Percentiles rank a stretch among this genome's conserved stretches.
Evolutionary conservation across 2,329 filamentous ascomycete genomes (phyloP).

Genomic region (Bipolaris bicolor): DNA sequence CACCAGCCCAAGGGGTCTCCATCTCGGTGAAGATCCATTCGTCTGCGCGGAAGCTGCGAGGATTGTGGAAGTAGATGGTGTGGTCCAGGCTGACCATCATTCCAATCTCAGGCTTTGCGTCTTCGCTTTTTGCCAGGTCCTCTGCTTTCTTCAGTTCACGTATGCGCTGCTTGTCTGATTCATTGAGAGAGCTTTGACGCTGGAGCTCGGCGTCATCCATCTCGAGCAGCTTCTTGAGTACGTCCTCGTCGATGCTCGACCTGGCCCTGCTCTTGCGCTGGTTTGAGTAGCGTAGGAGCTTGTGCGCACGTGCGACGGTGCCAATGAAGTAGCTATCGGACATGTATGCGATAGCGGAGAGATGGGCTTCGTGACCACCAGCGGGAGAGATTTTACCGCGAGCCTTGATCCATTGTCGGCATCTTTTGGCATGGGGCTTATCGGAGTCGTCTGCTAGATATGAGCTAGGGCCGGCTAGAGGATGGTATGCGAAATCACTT

Average conservation of each 20-base stretch:
- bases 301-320: conserved; percentile 80
- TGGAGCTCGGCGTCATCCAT: conserved; percentile 54
- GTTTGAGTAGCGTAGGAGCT: conserved; percentile 74
- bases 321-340: conserved; percentile 93
- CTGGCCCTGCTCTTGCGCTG: conserved; percentile 46
- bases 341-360: conserved; percentile 90
- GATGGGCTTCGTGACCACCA: conserved; percentile 79
- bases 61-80: conserved; percentile 62
- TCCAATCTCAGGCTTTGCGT: conserved; percentile 66
- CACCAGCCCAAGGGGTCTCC: conserved; percentile 79
- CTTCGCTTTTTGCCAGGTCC: conserved; percentile 53
- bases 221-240: conserved; percentile 53
- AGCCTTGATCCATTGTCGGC: conserved; percentile 73
- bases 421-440: conserved; percentile 69
- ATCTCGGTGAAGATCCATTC: conserved; percentile 83
- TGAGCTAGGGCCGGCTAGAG: conserved; percentile 18
- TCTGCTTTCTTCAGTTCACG: conserved; percentile 49
- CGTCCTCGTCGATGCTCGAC: conserved; percentile 50
- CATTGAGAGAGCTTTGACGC: conserved; percentile 52
- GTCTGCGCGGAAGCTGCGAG: conserved; percentile 57
- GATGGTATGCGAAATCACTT: conserved; percentile 10
- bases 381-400: conserved; percentile 73
- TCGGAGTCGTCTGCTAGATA: conserved; percentile 49
- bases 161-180: conserved; percentile 58
- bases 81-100: conserved; percentile 88